A percentile compares a stretch with the other conserved stretches of the same genome.
These are phyloP conservation scores for Cercospora zeae-maydis DNA, from an alignment of 2,329 filamentous ascomycete species.

Conservation along the genomic window DNA sequence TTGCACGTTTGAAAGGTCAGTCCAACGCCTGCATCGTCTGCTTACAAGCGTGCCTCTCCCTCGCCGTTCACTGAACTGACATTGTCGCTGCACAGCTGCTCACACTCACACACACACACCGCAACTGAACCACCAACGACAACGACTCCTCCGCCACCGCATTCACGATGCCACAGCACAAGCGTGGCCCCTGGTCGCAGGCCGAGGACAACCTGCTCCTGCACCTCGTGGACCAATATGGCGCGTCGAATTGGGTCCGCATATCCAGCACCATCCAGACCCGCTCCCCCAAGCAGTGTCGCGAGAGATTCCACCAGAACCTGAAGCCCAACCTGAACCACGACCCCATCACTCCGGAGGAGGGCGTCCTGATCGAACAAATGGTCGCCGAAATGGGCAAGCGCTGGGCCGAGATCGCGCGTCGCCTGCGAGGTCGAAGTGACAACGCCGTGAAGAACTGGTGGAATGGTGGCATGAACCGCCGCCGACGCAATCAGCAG, in stretches of 20 bases:
- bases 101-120: not conserved
- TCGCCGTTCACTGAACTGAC: slow-evolving; percentile 6
- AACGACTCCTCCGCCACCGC: slow-evolving; percentile 6
- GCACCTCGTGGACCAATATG: slow-evolving; percentile 66
- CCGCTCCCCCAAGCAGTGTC: slow-evolving; percentile 88
- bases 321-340: slow-evolving; percentile 76
- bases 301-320: slow-evolving; percentile 92
- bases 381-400: slow-evolving; percentile 77
- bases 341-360: slow-evolving; percentile 75
- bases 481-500: slow-evolving; percentile 52
- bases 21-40: slow-evolving; percentile 17
- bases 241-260: slow-evolving; percentile 83
- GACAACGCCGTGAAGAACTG: slow-evolving; percentile 98
- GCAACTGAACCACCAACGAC: not conserved
- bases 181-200: slow-evolving; percentile 79
- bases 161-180: slow-evolving; percentile 50
- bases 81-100: slow-evolving; percentile 18
- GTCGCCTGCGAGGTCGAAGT: slow-evolving; percentile 75
- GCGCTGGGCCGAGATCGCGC: slow-evolving; percentile 89
- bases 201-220: slow-evolving; percentile 70
- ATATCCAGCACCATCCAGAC: slow-evolving; percentile 73
- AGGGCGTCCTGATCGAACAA: slow-evolving; percentile 68
- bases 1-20: slow-evolving; percentile 17
- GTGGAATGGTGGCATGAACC: slow-evolving; percentile 93
- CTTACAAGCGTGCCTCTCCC: not conserved